Evolutionary conservation across 73 alveolate genomes (phyloP).

Genomic region (Paramecium sexaurelia): DNA sequence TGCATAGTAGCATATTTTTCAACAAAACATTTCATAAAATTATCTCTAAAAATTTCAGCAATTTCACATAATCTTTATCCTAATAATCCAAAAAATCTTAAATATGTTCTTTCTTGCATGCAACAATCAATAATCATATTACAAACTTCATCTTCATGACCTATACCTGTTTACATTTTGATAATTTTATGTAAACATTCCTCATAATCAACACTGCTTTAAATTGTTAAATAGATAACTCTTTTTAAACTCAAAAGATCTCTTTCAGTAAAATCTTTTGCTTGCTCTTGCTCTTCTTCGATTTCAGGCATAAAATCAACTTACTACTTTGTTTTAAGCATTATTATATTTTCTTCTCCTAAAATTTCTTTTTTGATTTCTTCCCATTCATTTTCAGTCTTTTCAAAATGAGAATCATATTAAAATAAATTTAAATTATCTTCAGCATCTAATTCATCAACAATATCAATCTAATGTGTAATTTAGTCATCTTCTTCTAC

Average conservation of each 20-base stretch:
- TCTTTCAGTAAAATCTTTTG: constrained; percentile 92
- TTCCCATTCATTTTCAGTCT: constrained; percentile 95
- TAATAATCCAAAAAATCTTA: constrained; percentile 94
- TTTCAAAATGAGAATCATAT: constrained; percentile 91
- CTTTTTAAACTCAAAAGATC: constrained; percentile 96
- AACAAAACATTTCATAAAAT: constrained; percentile 91
- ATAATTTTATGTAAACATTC: constrained; percentile 98
- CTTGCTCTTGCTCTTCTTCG: constrained; percentile 78
- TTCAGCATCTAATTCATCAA: constrained; percentile 96
- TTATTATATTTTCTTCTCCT: constrained; percentile 91
- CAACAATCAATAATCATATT: constrained; percentile 96
- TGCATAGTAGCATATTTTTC: constrained; percentile 95
- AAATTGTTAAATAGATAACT: constrained; percentile 95
- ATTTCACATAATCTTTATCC: constrained; percentile 91
- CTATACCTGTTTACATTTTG: constrained; percentile 95
- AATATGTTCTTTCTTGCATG: constrained; percentile 97
- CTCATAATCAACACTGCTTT: constrained; percentile 97
- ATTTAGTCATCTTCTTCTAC: constrained; percentile 99
- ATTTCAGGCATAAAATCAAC: constrained; percentile 74
- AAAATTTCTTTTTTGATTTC: constrained; percentile 93
- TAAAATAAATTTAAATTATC: constrained; percentile 94
- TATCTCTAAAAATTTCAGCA: constrained; percentile 92
- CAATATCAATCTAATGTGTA: constrained; percentile 90
- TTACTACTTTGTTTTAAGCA: constrained; percentile 77
- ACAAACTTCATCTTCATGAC: constrained; percentile 98